Base-by-base conservation (phyloP, 352 stramenopile genomes). In the Aphanomyces cochlioides region DNA sequence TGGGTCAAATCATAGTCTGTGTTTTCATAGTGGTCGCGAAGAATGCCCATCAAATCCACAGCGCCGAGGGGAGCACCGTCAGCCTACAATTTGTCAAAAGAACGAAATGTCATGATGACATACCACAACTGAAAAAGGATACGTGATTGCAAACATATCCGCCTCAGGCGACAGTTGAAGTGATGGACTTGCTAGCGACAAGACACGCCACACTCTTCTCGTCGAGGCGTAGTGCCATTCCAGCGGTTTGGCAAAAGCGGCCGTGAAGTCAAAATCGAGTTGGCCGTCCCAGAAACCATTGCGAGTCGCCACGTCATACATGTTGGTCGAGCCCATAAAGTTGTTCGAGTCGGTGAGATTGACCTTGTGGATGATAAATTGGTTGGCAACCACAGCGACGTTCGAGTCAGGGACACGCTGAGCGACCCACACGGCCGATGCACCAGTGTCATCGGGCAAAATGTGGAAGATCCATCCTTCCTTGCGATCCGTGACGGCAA, bases 381-480 rank as follows among this genome's bases (percentile, higher is more conserved):
- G 87, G 75, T 98, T 98, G 15, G 93, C 92, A 3, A 98, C 85
- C 8, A 76, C 86, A 28, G 77, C 80, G 17, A 94, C 81, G 69
- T 97, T 82, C 66, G 92, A 81, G 41, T 95, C 84, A 0, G 87
- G 87, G 1, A 98, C 84, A 40, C 89, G 87, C 81, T 98, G 90
- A 13, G 95, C 95, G 12, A 82, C 93, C 93, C 93, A 98, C 58
- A 98, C 81, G 7, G 93, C 93, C 17, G 83, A 94, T 50, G 78
- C 83, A 6, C 91, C 90, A 8, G 92, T 98, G 61, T 97, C 90
- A 71, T 98, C 93, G 0, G 93, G 88, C 43, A 98, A 63, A 57
- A 98, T 97, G 75, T 98, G 95, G 75, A 98, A 98, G 60, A 98
- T 90, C 94, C 94, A 98, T 39, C 84, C 92, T 67, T 98, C 92